These are phyloP conservation scores for Helichrysum umbraculigerum DNA, from an alignment of 129 eudicot species.

Conservation along the genomic window DNA sequence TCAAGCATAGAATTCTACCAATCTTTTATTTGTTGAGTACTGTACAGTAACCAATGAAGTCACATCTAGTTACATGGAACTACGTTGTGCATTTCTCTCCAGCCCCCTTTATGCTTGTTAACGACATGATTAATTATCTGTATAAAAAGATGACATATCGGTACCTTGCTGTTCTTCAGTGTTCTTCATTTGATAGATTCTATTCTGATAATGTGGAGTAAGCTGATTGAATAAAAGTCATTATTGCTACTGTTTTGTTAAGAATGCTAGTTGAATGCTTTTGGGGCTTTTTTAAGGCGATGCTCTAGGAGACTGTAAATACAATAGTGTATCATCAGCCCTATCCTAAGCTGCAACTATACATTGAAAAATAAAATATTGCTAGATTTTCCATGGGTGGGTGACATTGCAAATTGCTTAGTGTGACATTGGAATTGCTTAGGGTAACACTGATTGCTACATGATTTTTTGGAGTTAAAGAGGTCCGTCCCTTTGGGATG, in stretches of 20 bases:
- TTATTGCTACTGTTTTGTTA: conserved; percentile 11
- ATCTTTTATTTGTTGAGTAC: background rate
- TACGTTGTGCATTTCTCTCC: background rate
- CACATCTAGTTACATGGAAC: background rate
- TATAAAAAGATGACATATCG: background rate
- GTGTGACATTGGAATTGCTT: background rate
- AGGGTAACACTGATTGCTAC: background rate
- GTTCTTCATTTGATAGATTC: background rate
- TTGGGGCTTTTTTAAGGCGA: background rate
- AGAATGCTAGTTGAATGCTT: background rate
- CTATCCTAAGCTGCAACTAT: background rate
- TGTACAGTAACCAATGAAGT: no score
- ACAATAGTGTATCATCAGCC: background rate
- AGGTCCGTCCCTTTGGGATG: background rate
- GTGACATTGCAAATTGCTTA: background rate
- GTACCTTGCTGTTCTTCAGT: background rate
- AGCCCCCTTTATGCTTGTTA: background rate
- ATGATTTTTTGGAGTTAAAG: background rate
- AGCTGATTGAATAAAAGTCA: background rate
- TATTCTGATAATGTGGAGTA: background rate
- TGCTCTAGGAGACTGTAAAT: background rate
- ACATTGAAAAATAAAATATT: background rate
- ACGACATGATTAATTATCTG: background rate
- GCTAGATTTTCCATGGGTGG: background rate
- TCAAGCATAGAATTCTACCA: conserved; percentile 4